phyloP scores from a whole-genome alignment of 208 protist genomes.

The Wallacemonas sp. region DNA sequence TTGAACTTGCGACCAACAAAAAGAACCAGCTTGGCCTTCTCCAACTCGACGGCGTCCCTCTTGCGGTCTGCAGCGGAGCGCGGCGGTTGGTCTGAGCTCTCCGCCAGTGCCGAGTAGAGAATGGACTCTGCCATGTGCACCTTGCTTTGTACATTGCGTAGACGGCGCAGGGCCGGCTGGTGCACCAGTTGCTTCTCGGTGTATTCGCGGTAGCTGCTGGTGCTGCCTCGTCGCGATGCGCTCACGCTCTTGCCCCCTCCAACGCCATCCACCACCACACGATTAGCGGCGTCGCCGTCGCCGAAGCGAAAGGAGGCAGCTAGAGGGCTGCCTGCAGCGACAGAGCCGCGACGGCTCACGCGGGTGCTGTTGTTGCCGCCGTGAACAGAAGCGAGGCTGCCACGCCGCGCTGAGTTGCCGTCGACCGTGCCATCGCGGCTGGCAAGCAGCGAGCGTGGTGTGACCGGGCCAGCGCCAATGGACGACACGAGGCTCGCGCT shows the following conservation, averaged over 20 bases:
- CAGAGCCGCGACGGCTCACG: background rate
- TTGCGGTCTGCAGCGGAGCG: slow-evolving; percentile 48
- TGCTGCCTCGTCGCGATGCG: background rate
- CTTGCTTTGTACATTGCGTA: slow-evolving; percentile 28
- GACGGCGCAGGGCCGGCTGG: slow-evolving; percentile 25
- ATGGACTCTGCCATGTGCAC: slow-evolving; percentile 34
- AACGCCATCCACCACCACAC: background rate
- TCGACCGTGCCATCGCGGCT: background rate
- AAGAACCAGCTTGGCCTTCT: slow-evolving; percentile 70
- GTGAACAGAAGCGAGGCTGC: too few relatives aligned
- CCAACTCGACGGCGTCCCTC: slow-evolving; percentile 49
- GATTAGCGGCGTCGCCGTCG: background rate
- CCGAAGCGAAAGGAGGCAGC: background rate
- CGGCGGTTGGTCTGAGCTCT: background rate
- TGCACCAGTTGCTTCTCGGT: slow-evolving; percentile 26
- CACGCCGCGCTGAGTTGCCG: too few relatives aligned
- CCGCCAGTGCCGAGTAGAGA: slow-evolving; percentile 16
- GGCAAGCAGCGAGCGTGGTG: background rate
- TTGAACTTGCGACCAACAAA: slow-evolving; percentile 80
- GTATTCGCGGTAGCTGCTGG: slow-evolving; percentile 15
- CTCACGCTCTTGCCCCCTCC: background rate
- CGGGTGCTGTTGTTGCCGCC: too few relatives aligned
- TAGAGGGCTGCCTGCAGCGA: background rate
- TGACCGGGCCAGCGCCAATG: background rate
- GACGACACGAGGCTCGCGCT: slow-evolving; percentile 10